Conservation (phyloP, 1,139 yeast species). For the Saccharomycopsis crataegensis region DNA sequence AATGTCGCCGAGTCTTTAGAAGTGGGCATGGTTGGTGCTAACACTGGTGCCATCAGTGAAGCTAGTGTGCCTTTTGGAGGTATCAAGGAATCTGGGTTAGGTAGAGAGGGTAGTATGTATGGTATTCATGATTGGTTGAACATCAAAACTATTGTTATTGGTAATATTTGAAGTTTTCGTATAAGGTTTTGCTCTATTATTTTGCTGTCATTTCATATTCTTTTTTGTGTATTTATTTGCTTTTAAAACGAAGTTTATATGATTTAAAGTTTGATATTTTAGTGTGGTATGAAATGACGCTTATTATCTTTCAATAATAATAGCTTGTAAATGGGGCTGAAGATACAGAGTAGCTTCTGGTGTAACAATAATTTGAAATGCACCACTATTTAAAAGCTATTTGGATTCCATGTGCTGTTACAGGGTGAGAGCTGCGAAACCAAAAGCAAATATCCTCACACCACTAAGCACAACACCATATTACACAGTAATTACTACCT, state of each 20-base stretch:
- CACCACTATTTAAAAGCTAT: no score
- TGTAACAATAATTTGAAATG: no score
- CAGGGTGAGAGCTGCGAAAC: no score
- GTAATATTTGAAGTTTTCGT: constrained; percentile 21
- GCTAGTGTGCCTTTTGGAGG: constrained; percentile 77
- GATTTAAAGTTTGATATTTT: not conserved
- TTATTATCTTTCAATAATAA: not conserved
- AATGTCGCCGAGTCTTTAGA: constrained; percentile 64
- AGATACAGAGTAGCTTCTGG: no score
- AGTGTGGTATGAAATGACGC: not conserved
- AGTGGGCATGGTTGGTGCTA: constrained; percentile 77
- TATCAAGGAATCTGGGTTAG: constrained; percentile 71
- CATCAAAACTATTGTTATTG: constrained; percentile 53
- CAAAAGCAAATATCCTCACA: no score
- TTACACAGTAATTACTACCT: no score
- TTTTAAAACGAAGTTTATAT: no score
- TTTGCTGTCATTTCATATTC: no score
- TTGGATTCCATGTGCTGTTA: no score
- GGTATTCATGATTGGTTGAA: constrained; percentile 71
- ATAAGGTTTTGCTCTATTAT: not conserved
- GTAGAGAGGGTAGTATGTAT: constrained; percentile 72
- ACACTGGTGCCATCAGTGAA: constrained; percentile 68
- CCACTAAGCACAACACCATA: no score
- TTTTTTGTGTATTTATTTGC: no score
- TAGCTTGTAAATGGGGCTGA: not conserved